Evolutionary conservation across 106 monocot genomes (phyloP).

Genomic region (Allium cepa): DNA sequence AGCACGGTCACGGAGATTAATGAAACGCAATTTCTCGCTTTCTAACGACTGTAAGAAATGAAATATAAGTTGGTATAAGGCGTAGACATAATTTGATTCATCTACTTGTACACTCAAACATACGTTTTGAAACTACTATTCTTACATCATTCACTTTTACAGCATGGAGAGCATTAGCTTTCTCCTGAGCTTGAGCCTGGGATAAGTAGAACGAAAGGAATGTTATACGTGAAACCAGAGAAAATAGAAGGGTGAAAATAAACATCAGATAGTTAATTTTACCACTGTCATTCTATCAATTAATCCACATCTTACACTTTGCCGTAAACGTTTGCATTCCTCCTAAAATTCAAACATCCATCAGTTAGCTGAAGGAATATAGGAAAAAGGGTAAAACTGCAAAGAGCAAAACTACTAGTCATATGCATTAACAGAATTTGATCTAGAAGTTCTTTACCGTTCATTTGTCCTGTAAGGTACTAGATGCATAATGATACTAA

Average conservation of each 20-base stretch:
- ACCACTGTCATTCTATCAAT: conserved; percentile 75
- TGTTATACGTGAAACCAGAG: neutral
- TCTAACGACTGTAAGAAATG: conserved; percentile 51
- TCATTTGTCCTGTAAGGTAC: too few species aligned
- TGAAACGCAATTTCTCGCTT: conserved; percentile 59
- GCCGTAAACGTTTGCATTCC: conserved; percentile 84
- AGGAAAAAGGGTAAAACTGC: too few species aligned
- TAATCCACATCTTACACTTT: conserved; percentile 89
- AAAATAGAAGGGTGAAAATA: neutral
- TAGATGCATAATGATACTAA: too few species aligned
- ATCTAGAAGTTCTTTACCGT: too few species aligned
- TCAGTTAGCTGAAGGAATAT: neutral
- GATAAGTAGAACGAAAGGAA: neutral
- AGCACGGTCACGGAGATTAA: conserved; percentile 87
- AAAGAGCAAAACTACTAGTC: too few species aligned
- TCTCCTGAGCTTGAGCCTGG: conserved; percentile 74
- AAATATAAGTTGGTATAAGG: too few species aligned
- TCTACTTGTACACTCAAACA: neutral
- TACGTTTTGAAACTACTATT: neutral
- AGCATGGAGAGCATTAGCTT: conserved; percentile 62
- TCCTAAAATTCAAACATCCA: conserved; percentile 42
- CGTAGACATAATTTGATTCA: neutral
- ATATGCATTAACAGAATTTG: too few species aligned
- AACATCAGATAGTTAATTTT: conserved; percentile 4
- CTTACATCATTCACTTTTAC: conserved; percentile 84